These are phyloP conservation scores for Quercus phellos DNA, from an alignment of 331 rosid genomes.

Conservation along the genomic window DNA sequence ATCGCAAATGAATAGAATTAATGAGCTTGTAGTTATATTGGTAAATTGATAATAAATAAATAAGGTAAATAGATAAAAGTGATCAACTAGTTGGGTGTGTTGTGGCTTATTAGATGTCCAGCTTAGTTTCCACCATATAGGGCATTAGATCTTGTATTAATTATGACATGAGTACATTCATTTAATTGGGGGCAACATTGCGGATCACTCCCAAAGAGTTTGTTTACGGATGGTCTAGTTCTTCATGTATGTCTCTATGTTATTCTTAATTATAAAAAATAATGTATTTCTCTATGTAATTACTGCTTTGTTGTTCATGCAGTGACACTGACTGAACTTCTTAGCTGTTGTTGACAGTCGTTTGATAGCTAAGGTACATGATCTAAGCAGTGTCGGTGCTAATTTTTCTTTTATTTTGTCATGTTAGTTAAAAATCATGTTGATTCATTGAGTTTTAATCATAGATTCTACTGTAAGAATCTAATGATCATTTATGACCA, in stretches of 20 bases:
- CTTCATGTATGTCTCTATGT: not conserved
- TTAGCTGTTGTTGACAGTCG: constrained; percentile 64
- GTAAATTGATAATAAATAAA: not conserved
- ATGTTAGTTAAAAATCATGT: not conserved
- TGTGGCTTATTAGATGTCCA: not conserved
- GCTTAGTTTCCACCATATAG: not conserved
- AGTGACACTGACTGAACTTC: constrained; percentile 62
- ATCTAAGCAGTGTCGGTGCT: not conserved
- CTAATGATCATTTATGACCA: no score
- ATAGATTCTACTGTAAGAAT: not conserved
- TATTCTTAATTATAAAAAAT: no score
- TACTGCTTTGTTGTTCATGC: constrained; percentile 24
- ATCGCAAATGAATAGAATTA: not conserved
- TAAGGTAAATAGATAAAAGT: not conserved
- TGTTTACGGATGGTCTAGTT: constrained; percentile 57
- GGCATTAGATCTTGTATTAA: not conserved
- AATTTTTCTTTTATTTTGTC: not conserved
- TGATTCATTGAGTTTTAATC: not conserved
- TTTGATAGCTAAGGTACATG: constrained; percentile 57
- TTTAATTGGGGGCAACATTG: constrained; percentile 32
- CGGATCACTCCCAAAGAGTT: constrained; percentile 83
- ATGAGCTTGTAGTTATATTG: not conserved
- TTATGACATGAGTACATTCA: not conserved
- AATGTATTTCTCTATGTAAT: constrained; percentile 4
- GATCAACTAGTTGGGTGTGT: not conserved